These are phyloP conservation scores for Paraphoma sp. DNA, from an alignment of 2,329 filamentous ascomycete species.

Conservation along the genomic window DNA sequence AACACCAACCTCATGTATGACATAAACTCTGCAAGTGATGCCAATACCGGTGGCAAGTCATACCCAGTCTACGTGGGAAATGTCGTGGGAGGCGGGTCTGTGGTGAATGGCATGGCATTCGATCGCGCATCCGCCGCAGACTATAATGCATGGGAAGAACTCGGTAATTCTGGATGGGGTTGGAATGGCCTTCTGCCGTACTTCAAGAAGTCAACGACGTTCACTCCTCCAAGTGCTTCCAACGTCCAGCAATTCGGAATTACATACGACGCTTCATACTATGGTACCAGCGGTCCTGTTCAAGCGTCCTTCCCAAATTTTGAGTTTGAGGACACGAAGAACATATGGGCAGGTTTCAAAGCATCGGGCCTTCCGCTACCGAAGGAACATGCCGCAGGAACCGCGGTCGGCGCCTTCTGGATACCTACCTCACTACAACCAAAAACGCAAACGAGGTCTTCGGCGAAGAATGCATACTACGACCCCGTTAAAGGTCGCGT, in stretches of 20 bases:
- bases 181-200: conserved; percentile 38
- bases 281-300: conserved; percentile 29
- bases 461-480: conserved; percentile 39
- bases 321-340: conserved; percentile 29
- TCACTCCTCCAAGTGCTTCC: conserved; percentile 20
- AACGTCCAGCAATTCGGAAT: conserved; percentile 26
- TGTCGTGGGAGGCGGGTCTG: conserved; percentile 46
- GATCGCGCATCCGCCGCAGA: conserved; percentile 45
- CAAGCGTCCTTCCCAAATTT: conserved; percentile 35
- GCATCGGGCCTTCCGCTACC: conserved; percentile 22
- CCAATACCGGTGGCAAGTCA: conserved; percentile 16
- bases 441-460: conserved; percentile 40
- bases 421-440: conserved; percentile 33
- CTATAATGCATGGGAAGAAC: conserved; percentile 62
- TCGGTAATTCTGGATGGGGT: conserved; percentile 61
- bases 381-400: conserved; percentile 34
- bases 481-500: conserved; percentile 27
- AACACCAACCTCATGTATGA: conserved; percentile 32
- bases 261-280: conserved; percentile 33
- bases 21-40: conserved; percentile 30
- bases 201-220: conserved; percentile 40
- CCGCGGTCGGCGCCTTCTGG: conserved; percentile 38
- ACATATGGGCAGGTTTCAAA: conserved; percentile 28
- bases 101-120: conserved; percentile 50
- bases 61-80: conserved; percentile 27